A percentile compares a stretch with the other conserved stretches of the same genome.
Conservation (phyloP, 768 basidiomycete species). For the Boletus rufocinnamomeus region DNA sequence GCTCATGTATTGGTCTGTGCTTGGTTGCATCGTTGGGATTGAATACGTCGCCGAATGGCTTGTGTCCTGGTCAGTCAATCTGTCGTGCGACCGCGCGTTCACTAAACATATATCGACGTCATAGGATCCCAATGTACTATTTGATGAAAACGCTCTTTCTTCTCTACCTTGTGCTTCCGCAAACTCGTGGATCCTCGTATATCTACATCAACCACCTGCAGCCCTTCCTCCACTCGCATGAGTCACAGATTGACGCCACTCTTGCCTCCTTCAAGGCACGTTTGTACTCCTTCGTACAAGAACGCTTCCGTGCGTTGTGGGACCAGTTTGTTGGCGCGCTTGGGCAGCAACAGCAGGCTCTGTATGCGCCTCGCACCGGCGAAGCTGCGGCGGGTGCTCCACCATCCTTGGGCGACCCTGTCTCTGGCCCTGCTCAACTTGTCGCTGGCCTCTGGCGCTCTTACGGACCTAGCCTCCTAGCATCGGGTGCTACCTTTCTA, state of each 20-base stretch:
- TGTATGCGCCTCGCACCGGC: conserved; percentile 22
- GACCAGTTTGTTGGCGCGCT: conserved; percentile 55
- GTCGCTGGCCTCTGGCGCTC: conserved; percentile 71
- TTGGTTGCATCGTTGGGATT: conserved; percentile 76
- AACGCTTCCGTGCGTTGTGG: conserved; percentile 65
- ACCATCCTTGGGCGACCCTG: conserved; percentile 52
- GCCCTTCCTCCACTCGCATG: conserved; percentile 82
- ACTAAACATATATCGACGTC: conserved; percentile 12
- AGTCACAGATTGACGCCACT: conserved; percentile 80
- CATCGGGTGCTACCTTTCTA: conserved; percentile 64
- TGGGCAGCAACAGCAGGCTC: conserved; percentile 41
- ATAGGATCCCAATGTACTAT: conserved; percentile 89
- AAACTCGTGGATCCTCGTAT: conserved; percentile 85
- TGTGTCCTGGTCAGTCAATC: conserved; percentile 69
- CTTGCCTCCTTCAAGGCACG: conserved; percentile 64
- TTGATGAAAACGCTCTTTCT: conserved; percentile 80
- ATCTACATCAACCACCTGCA: conserved; percentile 79
- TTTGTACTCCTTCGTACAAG: conserved; percentile 65
- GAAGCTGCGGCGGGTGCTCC: conserved; percentile 36
- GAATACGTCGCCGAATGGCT: conserved; percentile 89
- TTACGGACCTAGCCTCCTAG: conserved; percentile 73
- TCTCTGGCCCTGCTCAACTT: conserved; percentile 66
- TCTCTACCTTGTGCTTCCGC: conserved; percentile 87
- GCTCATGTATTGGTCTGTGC: conserved; percentile 97
- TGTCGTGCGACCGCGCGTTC: conserved; percentile 10